These are phyloP conservation scores for Venturiaceae sp. DNA, from an alignment of 2,329 filamentous ascomycete species.

Conservation along the genomic window DNA sequence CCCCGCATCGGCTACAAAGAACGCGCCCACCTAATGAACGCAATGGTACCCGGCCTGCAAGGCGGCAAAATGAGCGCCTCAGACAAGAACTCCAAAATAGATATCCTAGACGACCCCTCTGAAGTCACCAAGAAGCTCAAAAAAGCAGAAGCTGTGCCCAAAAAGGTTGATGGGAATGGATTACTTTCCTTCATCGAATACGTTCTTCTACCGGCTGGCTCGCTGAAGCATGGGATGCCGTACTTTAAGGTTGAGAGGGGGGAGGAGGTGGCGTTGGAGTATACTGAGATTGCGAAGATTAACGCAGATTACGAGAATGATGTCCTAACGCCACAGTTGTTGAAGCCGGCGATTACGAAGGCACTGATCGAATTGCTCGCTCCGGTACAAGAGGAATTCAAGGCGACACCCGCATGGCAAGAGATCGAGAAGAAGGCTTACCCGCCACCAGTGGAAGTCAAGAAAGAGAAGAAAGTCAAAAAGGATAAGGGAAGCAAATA, in stretches of 20 bases:
- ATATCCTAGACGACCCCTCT: slow-evolving; percentile 74
- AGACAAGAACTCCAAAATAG: slow-evolving; percentile 76
- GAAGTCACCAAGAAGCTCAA: slow-evolving; percentile 71
- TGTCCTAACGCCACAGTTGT: slow-evolving; percentile 67
- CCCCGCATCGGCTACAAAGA: slow-evolving; percentile 73
- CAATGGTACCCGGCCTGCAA: slow-evolving; percentile 80
- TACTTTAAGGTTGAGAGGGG: slow-evolving; percentile 60
- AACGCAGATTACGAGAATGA: slow-evolving; percentile 74
- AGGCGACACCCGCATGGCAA: slow-evolving; percentile 69
- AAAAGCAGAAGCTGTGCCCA: slow-evolving; percentile 73
- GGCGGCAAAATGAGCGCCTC: slow-evolving; percentile 70
- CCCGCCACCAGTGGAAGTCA: slow-evolving; percentile 53
- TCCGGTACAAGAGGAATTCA: slow-evolving; percentile 67
- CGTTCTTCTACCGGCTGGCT: slow-evolving; percentile 69
- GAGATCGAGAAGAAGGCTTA: slow-evolving; percentile 69
- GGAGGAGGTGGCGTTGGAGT: slow-evolving; percentile 63
- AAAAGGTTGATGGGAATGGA: slow-evolving; percentile 74
- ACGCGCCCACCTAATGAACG: slow-evolving; percentile 66
- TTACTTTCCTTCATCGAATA: slow-evolving; percentile 79
- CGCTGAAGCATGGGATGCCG: slow-evolving; percentile 44
- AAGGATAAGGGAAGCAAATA: slow-evolving; percentile 59
- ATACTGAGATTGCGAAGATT: slow-evolving; percentile 65
- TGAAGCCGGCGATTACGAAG: slow-evolving; percentile 75
- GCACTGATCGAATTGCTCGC: slow-evolving; percentile 64
- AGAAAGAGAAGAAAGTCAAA: slow-evolving; percentile 62